These are phyloP conservation scores for Xerocomus nothofagi DNA, from an alignment of 1,284 basidiomycete species.

Conservation along the genomic window DNA sequence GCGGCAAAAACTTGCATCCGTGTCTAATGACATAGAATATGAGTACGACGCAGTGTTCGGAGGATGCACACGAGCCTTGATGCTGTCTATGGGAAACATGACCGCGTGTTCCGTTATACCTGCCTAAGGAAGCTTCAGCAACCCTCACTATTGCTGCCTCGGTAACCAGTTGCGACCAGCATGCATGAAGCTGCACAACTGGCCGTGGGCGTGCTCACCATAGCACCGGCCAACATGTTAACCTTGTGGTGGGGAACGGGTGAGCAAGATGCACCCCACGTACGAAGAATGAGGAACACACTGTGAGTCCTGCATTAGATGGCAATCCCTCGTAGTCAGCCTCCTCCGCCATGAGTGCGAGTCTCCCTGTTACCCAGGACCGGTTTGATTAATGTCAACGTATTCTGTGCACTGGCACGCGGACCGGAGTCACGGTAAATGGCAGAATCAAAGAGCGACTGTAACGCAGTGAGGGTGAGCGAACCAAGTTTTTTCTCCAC, in stretches of 20 bases:
- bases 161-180: not conserved
- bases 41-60: conserved; percentile 1
- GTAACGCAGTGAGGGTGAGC: conserved; percentile 2
- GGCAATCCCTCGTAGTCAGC: conserved; percentile 77
- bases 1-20: conserved; percentile 97
- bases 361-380: conserved; percentile 2
- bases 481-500: conserved; percentile 10
- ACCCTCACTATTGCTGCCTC: not conserved
- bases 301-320: conserved; percentile 72
- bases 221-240: conserved; percentile 96
- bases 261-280: conserved; percentile 3
- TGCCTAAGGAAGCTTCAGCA: conserved; percentile 56
- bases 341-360: conserved; percentile 53
- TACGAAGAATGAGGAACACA: conserved; percentile 37
- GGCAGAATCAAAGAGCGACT: conserved; percentile 3
- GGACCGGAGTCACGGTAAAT: conserved; percentile 1
- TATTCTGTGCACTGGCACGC: conserved; percentile 6
- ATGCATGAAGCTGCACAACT: conserved; percentile 3
- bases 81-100: conserved; percentile 98
- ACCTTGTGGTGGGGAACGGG: conserved; percentile 50
- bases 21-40: conserved; percentile 56
- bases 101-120: conserved; percentile 99
- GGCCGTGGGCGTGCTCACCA: conserved; percentile 55
- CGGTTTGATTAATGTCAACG: conserved; percentile 5
- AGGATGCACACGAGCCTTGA: conserved; percentile 70